phyloP scores from a whole-genome alignment of 352 stramenopile species.

The Phytopythium cucurbitacearum region DNA sequence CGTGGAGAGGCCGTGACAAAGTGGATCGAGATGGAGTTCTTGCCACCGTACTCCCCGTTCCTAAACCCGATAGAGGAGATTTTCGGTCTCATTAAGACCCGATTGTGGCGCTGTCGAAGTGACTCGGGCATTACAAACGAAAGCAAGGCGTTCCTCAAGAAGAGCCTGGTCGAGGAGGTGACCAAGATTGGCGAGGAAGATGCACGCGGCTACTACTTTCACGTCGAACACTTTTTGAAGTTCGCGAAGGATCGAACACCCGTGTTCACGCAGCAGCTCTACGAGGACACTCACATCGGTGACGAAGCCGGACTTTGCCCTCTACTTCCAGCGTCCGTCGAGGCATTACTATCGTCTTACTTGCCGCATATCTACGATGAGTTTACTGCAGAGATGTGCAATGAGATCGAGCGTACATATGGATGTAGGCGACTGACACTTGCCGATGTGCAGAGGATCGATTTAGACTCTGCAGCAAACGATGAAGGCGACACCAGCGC shows the following conservation, averaged over 20 bases:
- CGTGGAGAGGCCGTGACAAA: neutral
- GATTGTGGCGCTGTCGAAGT: neutral
- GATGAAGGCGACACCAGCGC: too few species aligned
- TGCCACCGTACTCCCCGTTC: neutral
- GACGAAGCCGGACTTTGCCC: neutral
- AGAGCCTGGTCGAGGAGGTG: slow-evolving; percentile 1
- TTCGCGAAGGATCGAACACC: neutral
- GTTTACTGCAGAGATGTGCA: neutral
- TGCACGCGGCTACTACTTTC: neutral
- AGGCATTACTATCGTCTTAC: neutral
- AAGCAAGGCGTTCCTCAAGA: neutral
- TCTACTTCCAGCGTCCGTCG: neutral
- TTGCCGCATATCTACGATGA: neutral
- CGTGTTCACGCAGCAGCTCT: slow-evolving; percentile 1
- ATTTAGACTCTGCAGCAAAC: neutral
- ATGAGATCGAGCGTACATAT: neutral
- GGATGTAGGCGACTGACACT: neutral
- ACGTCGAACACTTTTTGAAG: slow-evolving; percentile 2
- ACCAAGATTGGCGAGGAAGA: neutral
- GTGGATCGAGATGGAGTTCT: neutral
- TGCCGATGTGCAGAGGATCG: neutral
- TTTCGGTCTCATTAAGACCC: neutral
- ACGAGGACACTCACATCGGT: neutral
- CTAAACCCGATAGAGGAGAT: neutral
- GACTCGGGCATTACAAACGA: neutral